Evolutionary conservation across 768 basidiomycete species (phyloP).

Genomic region (Kwoniella botswanensis): DNA sequence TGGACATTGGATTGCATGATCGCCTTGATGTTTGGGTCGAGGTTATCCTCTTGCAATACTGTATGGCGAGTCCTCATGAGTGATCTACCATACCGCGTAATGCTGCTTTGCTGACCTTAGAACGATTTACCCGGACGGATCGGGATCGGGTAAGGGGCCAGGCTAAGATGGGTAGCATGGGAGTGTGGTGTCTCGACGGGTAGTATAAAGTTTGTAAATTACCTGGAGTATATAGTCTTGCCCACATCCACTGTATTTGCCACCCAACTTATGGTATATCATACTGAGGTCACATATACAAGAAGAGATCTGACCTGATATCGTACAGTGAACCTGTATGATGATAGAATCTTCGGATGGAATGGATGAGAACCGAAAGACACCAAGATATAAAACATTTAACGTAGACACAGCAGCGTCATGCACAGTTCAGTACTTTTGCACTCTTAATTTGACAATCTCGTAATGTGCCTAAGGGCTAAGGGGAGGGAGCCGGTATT

Average conservation of each 20-base stretch:
- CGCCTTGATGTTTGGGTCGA: too few species aligned
- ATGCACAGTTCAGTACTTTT: not conserved
- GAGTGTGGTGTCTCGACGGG: not conserved
- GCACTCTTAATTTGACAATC: not conserved
- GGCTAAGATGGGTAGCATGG: not conserved
- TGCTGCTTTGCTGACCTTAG: too few species aligned
- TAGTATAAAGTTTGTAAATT: not conserved
- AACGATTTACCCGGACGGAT: not conserved
- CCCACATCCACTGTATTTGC: not conserved
- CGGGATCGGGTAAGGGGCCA: not conserved
- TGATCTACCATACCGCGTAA: too few species aligned
- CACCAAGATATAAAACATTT: not conserved
- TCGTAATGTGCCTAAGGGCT: not conserved
- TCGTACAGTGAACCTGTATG: too few species aligned
- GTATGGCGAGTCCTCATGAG: too few species aligned
- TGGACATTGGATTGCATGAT: too few species aligned
- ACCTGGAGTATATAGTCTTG: not conserved
- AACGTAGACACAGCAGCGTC: not conserved
- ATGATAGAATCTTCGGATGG: too few species aligned
- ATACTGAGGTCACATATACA: too few species aligned
- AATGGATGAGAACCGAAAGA: conserved; percentile 11
- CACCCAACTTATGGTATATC: not conserved
- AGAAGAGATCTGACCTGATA: too few species aligned
- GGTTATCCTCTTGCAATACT: too few species aligned
- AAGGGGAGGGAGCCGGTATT: conserved; percentile 5